Conservation (phyloP, 2,329 filamentous ascomycete genomes). For the Penicillium italicum region DNA sequence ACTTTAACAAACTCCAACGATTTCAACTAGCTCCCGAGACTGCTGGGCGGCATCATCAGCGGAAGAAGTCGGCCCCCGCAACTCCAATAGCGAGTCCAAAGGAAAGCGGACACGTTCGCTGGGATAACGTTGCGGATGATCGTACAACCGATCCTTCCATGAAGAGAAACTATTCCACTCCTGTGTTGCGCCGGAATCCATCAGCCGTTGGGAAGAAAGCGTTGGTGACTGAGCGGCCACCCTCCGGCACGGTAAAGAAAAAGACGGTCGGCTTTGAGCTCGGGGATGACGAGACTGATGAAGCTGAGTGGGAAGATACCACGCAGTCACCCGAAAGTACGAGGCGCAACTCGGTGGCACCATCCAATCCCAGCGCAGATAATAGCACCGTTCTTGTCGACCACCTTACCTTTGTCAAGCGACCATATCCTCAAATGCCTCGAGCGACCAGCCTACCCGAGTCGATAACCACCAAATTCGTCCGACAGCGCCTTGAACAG, state of each 20-base stretch:
- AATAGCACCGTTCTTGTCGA: conserved; percentile 37
- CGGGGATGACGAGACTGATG: conserved; percentile 43
- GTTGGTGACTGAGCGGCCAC: conserved; percentile 33
- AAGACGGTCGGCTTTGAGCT: conserved; percentile 49
- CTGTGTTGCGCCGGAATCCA: conserved; percentile 39
- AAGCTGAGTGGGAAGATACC: conserved; percentile 49
- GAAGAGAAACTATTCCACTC: conserved; percentile 47
- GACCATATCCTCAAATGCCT: conserved; percentile 37
- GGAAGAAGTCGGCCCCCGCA: conserved; percentile 46
- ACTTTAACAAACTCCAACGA: conserved; percentile 43
- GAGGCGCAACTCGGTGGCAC: conserved; percentile 43
- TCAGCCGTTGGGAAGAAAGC: conserved; percentile 41
- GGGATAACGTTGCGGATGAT: conserved; percentile 41
- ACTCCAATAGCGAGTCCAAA: conserved; percentile 45
- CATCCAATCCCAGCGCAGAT: conserved; percentile 35
- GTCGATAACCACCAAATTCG: conserved; percentile 34
- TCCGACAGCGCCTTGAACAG: conserved; percentile 23
- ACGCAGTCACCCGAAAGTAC: conserved; percentile 49
- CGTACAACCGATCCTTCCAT: conserved; percentile 37
- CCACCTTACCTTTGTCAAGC: conserved; percentile 42
- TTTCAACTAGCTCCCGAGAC: conserved; percentile 34
- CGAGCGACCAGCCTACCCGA: conserved; percentile 41
- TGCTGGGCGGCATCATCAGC: conserved; percentile 40
- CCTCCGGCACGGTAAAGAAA: conserved; percentile 39
- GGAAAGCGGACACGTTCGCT: conserved; percentile 37